Percentiles rank a stretch among this genome's conserved stretches.
Evolutionary conservation across 768 basidiomycete species (phyloP).

Genomic region (Pleurotus ostreatus): DNA sequence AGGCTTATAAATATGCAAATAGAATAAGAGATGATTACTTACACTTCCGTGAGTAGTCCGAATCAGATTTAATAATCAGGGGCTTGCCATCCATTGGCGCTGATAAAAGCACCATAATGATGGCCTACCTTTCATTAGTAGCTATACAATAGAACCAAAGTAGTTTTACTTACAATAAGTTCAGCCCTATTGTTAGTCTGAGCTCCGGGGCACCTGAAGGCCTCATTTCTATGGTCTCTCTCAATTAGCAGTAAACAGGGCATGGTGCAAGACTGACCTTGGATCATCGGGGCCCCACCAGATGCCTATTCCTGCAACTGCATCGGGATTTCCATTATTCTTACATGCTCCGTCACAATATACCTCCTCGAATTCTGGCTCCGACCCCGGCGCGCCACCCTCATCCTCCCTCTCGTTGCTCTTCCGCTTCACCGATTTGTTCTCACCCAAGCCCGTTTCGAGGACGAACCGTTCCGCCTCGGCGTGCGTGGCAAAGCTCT

Average conservation of each 20-base stretch:
- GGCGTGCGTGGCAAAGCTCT: constrained; percentile 55
- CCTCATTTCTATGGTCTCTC: constrained; percentile 57
- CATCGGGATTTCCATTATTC: constrained; percentile 67
- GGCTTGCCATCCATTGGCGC: constrained; percentile 50
- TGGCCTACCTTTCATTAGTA: constrained; percentile 50
- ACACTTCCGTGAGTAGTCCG: constrained; percentile 82
- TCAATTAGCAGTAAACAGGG: background rate
- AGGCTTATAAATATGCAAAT: background rate
- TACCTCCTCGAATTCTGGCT: constrained; percentile 40
- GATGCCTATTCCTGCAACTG: constrained; percentile 81
- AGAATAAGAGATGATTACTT: constrained; percentile 10
- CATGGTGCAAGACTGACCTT: constrained; percentile 35
- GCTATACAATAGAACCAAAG: background rate
- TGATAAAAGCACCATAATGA: constrained; percentile 76
- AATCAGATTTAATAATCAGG: constrained; percentile 82
- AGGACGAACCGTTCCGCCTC: constrained; percentile 59
- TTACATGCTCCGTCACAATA: constrained; percentile 88
- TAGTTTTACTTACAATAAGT: constrained; percentile 55
- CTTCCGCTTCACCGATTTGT: constrained; percentile 26
- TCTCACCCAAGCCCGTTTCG: constrained; percentile 11
- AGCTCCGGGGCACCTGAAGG: constrained; percentile 76
- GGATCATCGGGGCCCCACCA: constrained; percentile 78
- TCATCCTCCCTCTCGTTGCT: constrained; percentile 26
- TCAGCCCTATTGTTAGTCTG: constrained; percentile 92
- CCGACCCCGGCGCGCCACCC: constrained; percentile 9